Conservation (phyloP, 2,329 filamentous ascomycete species). For the Phyllosticta paracitricarpa region DNA sequence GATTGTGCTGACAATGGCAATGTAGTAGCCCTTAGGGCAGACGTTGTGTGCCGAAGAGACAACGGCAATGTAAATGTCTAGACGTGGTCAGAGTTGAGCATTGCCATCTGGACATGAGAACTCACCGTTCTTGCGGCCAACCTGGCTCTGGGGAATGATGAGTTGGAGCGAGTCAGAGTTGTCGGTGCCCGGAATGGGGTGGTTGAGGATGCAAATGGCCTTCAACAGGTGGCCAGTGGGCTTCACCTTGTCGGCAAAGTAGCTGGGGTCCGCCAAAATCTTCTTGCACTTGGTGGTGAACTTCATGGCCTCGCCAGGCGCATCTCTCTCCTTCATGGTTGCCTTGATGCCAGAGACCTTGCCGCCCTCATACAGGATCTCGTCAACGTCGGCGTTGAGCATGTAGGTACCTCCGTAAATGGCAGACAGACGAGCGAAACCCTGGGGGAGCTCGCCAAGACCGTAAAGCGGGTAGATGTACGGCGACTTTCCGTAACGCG, state of each 20-base stretch:
- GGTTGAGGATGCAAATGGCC: slow-evolving; percentile 94
- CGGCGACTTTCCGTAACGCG: slow-evolving; percentile 93
- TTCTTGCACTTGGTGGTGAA: slow-evolving; percentile 95
- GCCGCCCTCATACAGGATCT: slow-evolving; percentile 71
- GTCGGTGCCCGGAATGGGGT: slow-evolving; percentile 82
- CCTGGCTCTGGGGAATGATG: slow-evolving; percentile 96
- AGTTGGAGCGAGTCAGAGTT: slow-evolving; percentile 85
- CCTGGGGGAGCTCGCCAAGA: slow-evolving; percentile 91
- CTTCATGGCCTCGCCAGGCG: slow-evolving; percentile 66
- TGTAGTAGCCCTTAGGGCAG: slow-evolving; percentile 97
- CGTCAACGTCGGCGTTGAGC: slow-evolving; percentile 91
- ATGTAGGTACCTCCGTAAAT: slow-evolving; percentile 99
- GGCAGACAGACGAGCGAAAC: slow-evolving; percentile 91
- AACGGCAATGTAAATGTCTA: slow-evolving; percentile 93
- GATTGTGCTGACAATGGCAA: slow-evolving; percentile 96
- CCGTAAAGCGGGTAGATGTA: slow-evolving; percentile 99
- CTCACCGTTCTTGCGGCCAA: slow-evolving; percentile 89
- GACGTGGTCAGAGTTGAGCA: slow-evolving; percentile 10
- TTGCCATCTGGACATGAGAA: background rate
- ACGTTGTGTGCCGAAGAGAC: slow-evolving; percentile 96
- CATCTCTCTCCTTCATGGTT: slow-evolving; percentile 82
- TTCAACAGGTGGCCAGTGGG: slow-evolving; percentile 85
- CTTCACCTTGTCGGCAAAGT: slow-evolving; percentile 85
- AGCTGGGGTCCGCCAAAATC: slow-evolving; percentile 91
- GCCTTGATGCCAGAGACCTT: slow-evolving; percentile 96